A percentile compares a stretch with the other conserved stretches of the same genome.
phyloP scores from a whole-genome alignment of 2,329 filamentous ascomycete genomes.

The Apiospora saccharicola region DNA sequence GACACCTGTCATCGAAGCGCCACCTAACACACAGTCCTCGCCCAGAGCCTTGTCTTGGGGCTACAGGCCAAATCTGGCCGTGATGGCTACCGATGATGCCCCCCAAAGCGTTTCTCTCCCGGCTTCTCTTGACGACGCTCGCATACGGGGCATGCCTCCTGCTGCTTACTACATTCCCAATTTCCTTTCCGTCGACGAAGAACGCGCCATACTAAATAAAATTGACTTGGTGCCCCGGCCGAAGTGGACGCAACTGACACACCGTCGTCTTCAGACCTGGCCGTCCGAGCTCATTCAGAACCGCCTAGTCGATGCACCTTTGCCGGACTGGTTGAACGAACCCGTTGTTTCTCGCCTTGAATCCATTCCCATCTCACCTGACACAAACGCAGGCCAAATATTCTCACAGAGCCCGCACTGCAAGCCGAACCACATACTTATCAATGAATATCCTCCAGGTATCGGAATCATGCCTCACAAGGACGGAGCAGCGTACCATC shows the following conservation, averaged over 20 bases:
- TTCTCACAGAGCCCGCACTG: slow-evolving; percentile 74
- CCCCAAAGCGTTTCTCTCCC: slow-evolving; percentile 45
- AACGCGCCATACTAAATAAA: slow-evolving; percentile 72
- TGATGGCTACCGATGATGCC: slow-evolving; percentile 4
- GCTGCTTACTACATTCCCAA: slow-evolving; percentile 84
- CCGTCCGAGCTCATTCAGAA: slow-evolving; percentile 84
- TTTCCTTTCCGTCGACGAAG: slow-evolving; percentile 82
- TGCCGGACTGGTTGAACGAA: slow-evolving; percentile 77
- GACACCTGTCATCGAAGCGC: slow-evolving; percentile 20
- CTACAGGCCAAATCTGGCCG: background rate
- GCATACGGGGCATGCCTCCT: slow-evolving; percentile 64
- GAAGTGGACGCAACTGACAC: slow-evolving; percentile 87
- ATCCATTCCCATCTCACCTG: slow-evolving; percentile 52
- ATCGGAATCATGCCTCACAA: slow-evolving; percentile 98
- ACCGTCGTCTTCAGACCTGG: slow-evolving; percentile 89
- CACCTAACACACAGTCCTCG: slow-evolving; percentile 13
- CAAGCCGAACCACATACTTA: slow-evolving; percentile 86
- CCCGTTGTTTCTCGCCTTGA: slow-evolving; percentile 71
- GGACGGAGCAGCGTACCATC: slow-evolving; percentile 87
- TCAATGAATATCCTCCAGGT: slow-evolving; percentile 89
- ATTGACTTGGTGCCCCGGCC: slow-evolving; percentile 72
- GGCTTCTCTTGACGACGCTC: slow-evolving; percentile 56
- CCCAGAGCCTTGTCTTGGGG: slow-evolving; percentile 2
- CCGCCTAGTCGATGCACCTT: slow-evolving; percentile 74
- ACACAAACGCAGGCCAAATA: slow-evolving; percentile 47